Evolutionary conservation across 345 rosid genomes (phyloP), one percentile per base, ranked within the genome.

Genomic region (Acer negundo): DNA sequence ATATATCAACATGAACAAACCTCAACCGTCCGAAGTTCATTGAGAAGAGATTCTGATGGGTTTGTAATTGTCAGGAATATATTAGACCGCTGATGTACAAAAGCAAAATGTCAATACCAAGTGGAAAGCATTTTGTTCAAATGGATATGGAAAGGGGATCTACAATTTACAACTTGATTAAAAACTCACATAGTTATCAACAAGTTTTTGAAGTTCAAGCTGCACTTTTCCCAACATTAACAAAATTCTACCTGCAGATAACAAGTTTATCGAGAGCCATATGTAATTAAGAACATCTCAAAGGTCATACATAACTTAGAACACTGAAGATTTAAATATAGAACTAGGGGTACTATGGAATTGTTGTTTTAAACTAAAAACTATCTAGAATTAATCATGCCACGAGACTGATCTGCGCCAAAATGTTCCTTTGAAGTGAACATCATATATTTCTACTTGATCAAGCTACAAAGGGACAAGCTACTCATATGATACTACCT

Each of bases 11-110:
- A 64, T 38, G 53, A 78, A 84, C 93, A 62, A 80, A 97, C 99
- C 99, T 97, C 99, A 70, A 94, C 97, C 35, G 90, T 90, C 71
- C 98, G 94, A 22, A 97, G 97, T 75, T 97, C 98, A 81, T 82
- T 90, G 70, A 97, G 91, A 84, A 94, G 91, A n/a, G 97, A 93
- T 78, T 97, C 99, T 6, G 98, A 89, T 16, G 99, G 98, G 63
- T 87, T 81, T 58, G 98, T 93, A 82, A 97, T 93, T 17, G 99
- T 97, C 77, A 84, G 64, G 72, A 88, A 74, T 83, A 97, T 79
- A 86, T 94, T 91, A 67, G 90, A 85, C 10, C 99, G 95, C 99
- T 97, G 94, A 79, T 81, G 70, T 80, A 78, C 28, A 51, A 78
- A 46, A 28, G 24, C 69, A 22, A 65, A 51, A 75, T 24, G 73